phyloP scores from a whole-genome alignment of 176 grass and related monocot species.

The Tillandsia leiboldiana region DNA sequence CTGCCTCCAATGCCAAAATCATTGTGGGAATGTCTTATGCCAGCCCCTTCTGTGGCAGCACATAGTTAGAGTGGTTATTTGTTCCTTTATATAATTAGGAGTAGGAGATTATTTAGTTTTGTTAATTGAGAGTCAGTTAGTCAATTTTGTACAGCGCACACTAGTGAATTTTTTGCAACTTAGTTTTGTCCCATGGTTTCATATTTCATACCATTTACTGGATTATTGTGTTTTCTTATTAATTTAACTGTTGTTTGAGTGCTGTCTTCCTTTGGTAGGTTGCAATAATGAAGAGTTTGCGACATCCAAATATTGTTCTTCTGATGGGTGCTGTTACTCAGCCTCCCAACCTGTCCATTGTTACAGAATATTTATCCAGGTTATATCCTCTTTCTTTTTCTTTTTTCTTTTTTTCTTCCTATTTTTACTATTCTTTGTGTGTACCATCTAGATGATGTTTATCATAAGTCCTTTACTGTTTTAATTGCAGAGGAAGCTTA shows the following conservation, averaged over 20 bases:
- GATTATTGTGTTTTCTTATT: neutral
- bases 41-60: neutral
- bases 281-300: conserved; percentile 85
- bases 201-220: no score
- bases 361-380: conserved; percentile 84
- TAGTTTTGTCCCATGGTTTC: no score
- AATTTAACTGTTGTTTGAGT: neutral
- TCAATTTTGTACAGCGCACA: neutral
- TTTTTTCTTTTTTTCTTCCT: neutral
- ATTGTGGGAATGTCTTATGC: neutral
- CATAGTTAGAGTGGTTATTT: neutral
- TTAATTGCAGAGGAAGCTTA: conserved; percentile 60
- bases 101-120: neutral
- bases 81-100: neutral
- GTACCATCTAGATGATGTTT: neutral
- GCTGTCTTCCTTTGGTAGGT: conserved; percentile 27
- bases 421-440: neutral
- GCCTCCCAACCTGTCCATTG: conserved; percentile 62
- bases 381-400: conserved; percentile 19
- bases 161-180: no score
- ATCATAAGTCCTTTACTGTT: conserved; percentile 1
- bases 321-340: conserved; percentile 95
- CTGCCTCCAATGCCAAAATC: neutral
- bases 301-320: conserved; percentile 95
- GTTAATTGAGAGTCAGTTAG: neutral